Base-by-base conservation (phyloP, 805 yeast genomes). In the Candida krabiensis region DNA sequence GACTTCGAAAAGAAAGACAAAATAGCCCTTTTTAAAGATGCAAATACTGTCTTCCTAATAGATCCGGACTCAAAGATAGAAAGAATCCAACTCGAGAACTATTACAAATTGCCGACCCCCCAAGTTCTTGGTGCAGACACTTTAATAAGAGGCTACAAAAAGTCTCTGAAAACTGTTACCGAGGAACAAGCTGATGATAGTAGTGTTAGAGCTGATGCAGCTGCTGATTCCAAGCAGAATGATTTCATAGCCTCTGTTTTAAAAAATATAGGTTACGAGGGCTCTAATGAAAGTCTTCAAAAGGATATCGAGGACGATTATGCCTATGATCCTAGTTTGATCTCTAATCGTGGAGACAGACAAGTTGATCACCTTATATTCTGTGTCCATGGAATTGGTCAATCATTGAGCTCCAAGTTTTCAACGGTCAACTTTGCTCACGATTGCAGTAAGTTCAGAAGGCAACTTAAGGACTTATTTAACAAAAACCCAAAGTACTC, bases 301-400 rank as follows among this genome's bases (percentile, higher is more conserved):
- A 51, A 61, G n/a, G 75, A 75, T 41, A 46, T 70, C 28, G 84
- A 77, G 49, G 70, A 64, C 19, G 81, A 77, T 41, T 68, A 68
- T 46, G 60, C 69, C 61, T 60, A 77, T 62, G 55, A 79, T 61
- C 41, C 75, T 43, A 54, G 65, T 46, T 52, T 61, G 17, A 67
- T 69, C 0, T 63, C 59, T 21, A 71, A 68, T 48, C 46, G 55
- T 13, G 60, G 61, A 11, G 58, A 63, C 9, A 57, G 79, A 34
- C 62, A 68, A n/a, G 64, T 74, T 17, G 70, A 70, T 33, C 77
- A 74, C 58, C 64, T 91, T 45, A 77, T 90, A 2, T 67, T 91
- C n/a, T 88, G 96, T 55, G 77, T 91, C 19, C 99, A 91, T 64
- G 99, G 99, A 0, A 86, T 91, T 43, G 99, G 98, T 2, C 99